These are phyloP conservation scores for Salpingoeca rosetta DNA, from an alignment of 78 protist genomes.

Conservation along the genomic window DNA sequence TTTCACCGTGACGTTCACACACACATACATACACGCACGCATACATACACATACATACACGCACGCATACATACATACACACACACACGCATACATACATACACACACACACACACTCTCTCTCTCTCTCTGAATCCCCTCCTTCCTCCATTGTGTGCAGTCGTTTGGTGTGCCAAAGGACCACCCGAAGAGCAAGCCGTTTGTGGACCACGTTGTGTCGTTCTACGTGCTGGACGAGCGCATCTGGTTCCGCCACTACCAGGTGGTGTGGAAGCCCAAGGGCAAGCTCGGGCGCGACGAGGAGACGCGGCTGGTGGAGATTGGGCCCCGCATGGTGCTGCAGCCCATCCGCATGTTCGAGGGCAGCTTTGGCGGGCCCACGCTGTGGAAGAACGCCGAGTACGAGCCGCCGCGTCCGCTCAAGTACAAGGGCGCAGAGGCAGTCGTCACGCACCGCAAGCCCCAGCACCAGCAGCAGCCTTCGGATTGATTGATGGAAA, in stretches of 20 bases:
- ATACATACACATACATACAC: too few relatives aligned
- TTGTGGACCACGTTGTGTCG: slow-evolving; percentile 82
- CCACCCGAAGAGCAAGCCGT: slow-evolving; percentile 86
- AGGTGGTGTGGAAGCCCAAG: neutral
- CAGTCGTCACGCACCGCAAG: neutral
- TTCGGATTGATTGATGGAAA: neutral
- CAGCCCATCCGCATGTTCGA: slow-evolving; percentile 54
- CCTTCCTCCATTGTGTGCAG: too few relatives aligned
- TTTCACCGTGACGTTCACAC: too few relatives aligned
- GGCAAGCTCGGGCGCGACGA: neutral
- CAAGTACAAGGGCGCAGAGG: slow-evolving; percentile 1
- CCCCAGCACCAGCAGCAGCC: too few relatives aligned
- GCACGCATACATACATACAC: too few relatives aligned
- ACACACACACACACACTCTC: too few relatives aligned
- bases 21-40: too few relatives aligned
- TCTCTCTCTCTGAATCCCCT: too few relatives aligned
- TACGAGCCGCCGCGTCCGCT: slow-evolving; percentile 17
- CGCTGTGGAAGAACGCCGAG: slow-evolving; percentile 27
- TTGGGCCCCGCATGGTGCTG: slow-evolving; percentile 89
- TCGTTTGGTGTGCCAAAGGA: slow-evolving; percentile 71
- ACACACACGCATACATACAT: too few relatives aligned
- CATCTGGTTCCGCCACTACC: slow-evolving; percentile 86
- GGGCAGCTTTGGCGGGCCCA: slow-evolving; percentile 36
- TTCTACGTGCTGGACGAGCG: slow-evolving; percentile 72
- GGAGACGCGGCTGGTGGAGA: slow-evolving; percentile 62